Conservation (phyloP, 495 filamentous ascomycete genomes). For the Elasticomyces elasticus region DNA sequence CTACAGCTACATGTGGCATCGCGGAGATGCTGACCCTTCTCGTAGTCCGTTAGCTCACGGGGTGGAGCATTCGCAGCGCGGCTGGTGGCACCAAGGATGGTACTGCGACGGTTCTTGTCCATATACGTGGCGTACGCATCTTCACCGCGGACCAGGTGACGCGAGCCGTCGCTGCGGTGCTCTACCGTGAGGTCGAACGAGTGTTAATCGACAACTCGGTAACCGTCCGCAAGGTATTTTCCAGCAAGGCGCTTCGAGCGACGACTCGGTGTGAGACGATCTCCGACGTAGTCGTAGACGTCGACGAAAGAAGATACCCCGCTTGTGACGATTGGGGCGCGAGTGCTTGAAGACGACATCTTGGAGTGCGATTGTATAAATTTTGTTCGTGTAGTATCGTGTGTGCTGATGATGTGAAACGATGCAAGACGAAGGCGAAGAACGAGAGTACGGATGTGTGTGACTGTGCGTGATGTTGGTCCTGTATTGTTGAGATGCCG, state of each 20-base stretch:
- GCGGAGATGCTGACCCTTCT: not conserved
- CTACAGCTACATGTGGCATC: not conserved
- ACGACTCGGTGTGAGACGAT: not conserved
- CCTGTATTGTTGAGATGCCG: not conserved
- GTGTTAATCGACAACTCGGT: not conserved
- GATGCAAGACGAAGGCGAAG: not conserved
- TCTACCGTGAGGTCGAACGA: not conserved
- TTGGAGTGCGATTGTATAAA: not conserved
- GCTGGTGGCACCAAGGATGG: not conserved
- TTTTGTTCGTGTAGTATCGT: not conserved
- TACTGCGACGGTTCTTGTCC: not conserved
- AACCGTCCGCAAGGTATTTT: not conserved
- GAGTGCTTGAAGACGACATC: conserved; percentile 3
- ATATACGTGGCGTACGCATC: not conserved
- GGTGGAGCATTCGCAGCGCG: not conserved
- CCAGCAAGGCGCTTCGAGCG: not conserved
- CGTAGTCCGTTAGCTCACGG: conserved; percentile 7
- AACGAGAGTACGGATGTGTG: too few species aligned
- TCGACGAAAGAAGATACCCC: not conserved
- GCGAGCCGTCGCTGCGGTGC: not conserved
- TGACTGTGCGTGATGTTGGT: too few species aligned
- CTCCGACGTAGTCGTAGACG: not conserved
- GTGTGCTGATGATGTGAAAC: not conserved
- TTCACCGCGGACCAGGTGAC: not conserved
- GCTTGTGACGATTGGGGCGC: not conserved